These are phyloP conservation scores for Cercospora beticola DNA, from an alignment of 2,329 filamentous ascomycete genomes.

Conservation along the genomic window DNA sequence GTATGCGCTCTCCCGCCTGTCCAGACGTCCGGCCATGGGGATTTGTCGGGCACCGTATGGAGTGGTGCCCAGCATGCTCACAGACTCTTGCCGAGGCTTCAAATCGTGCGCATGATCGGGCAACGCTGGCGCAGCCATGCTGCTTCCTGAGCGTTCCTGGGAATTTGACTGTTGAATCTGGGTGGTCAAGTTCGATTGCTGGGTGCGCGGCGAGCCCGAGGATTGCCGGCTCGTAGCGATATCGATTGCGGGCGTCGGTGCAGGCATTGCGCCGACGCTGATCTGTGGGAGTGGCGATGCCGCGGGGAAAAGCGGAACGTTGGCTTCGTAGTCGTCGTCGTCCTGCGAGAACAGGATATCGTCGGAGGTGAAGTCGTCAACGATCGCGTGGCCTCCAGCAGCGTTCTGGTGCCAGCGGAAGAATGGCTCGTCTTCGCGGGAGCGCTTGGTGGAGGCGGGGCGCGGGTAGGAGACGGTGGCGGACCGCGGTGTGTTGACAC, in stretches of 20 bases:
- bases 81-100: constrained; percentile 54
- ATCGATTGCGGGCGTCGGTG: constrained; percentile 58
- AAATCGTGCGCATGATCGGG: constrained; percentile 27
- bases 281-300: constrained; percentile 24
- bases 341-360: constrained; percentile 35
- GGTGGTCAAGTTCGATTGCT: constrained; percentile 63
- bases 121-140: constrained; percentile 10
- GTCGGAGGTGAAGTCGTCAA: constrained; percentile 34
- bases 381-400: constrained; percentile 20
- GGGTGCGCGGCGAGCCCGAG: constrained; percentile 60
- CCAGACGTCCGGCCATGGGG: constrained; percentile 54
- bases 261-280: constrained; percentile 49
- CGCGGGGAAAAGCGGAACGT: constrained; percentile 28
- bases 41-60: constrained; percentile 62
- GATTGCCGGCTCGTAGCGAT: constrained; percentile 55
- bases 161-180: constrained; percentile 52
- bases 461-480: neutral
- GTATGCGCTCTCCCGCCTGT: constrained; percentile 55
- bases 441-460: neutral
- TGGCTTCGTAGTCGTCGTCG: constrained; percentile 26
- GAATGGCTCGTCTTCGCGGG: constrained; percentile 23
- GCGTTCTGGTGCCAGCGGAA: constrained; percentile 23
- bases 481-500: constrained; percentile 29
- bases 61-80: constrained; percentile 50
- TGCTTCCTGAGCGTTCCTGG: constrained; percentile 40